Conservation (phyloP, 192 early-diverging fungal species). For the Coemansia sp. region DNA sequence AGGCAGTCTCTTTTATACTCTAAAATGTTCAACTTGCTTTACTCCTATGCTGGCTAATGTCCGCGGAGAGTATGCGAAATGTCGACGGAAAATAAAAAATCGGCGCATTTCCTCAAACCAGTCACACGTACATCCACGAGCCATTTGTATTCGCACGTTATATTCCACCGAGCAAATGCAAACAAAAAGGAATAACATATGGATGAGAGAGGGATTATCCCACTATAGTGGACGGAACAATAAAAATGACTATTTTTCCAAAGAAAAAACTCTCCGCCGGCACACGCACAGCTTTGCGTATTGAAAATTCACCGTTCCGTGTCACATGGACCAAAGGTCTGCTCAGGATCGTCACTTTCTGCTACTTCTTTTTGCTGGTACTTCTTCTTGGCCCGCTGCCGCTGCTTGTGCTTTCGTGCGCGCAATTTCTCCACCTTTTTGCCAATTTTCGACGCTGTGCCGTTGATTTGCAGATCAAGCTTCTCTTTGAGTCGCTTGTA, state of each 20-base stretch:
- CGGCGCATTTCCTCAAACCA: constrained; percentile 4
- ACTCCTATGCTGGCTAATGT: background rate
- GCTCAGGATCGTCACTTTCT: background rate
- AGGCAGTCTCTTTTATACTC: background rate
- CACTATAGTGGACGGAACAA: constrained; percentile 1
- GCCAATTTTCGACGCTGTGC: constrained; percentile 59
- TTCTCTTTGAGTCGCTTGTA: constrained; percentile 61
- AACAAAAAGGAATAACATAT: background rate
- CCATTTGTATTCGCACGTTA: background rate
- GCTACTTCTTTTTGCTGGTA: constrained; percentile 19
- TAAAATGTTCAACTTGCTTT: background rate
- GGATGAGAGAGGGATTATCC: background rate
- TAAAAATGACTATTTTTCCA: background rate
- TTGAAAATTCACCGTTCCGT: constrained; percentile 11
- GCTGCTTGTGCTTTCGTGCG: constrained; percentile 57
- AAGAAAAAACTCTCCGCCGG: constrained; percentile 11
- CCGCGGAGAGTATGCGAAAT: constrained; percentile 3
- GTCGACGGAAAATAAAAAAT: constrained; percentile 6
- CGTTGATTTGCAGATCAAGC: constrained; percentile 71
- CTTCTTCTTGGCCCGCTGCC: constrained; percentile 61
- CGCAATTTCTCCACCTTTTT: constrained; percentile 64
- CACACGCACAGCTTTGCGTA: background rate
- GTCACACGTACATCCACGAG: constrained; percentile 7
- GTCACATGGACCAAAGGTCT: constrained; percentile 4
- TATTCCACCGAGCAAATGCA: constrained; percentile 1